Evolutionary conservation across 768 basidiomycete genomes (phyloP), one percentile per base, ranked within the genome.

Genomic region (Tephrocybe sp.): DNA sequence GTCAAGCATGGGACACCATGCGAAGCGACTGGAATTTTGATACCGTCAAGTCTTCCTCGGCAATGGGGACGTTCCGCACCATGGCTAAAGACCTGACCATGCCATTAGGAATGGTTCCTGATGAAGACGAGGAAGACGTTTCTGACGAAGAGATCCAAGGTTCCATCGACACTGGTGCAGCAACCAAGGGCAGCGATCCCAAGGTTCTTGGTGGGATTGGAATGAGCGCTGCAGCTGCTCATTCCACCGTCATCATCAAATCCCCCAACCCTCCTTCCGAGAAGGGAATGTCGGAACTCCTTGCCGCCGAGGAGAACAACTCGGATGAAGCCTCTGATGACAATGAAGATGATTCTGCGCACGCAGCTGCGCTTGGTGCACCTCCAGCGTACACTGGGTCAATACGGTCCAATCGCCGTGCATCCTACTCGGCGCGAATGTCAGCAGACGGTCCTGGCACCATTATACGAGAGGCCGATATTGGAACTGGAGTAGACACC

Each of bases 21-120:
- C 80, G 82, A 61, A 94, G 89, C 61, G 93, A 93, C 54, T 98
- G 95, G 97, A 91, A 89, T 64, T 98, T 98, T 64, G 94, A 94
- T 59, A 94, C 91, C 2, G 72, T 93, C 57, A 84, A 76, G 51
- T 77, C 86, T 4, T 72, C 79, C 8, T 76, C 83, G 23, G 82
- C 84, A 3, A 87, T 91, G 82, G 88, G 88, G 34, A 84, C 88
- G 2, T 83, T 86, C 62, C 80, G 83, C 42, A 84, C 79, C 49
- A 84, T 86, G 72, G 76, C 83, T 7, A 82, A 78, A 57, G 87
- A 90, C 59, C 68, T 88, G 19, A 55, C 60, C 4, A 74, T 79
- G 67, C 78, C 79, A 9, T 69, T 73, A 3, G 79, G 77, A 43
- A 80, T 83, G 68, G 78, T 78, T 12, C 69, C 74, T 31, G 83